Base-by-base conservation (phyloP, 305 asterid genomes). In the Fraxinus velutina region DNA sequence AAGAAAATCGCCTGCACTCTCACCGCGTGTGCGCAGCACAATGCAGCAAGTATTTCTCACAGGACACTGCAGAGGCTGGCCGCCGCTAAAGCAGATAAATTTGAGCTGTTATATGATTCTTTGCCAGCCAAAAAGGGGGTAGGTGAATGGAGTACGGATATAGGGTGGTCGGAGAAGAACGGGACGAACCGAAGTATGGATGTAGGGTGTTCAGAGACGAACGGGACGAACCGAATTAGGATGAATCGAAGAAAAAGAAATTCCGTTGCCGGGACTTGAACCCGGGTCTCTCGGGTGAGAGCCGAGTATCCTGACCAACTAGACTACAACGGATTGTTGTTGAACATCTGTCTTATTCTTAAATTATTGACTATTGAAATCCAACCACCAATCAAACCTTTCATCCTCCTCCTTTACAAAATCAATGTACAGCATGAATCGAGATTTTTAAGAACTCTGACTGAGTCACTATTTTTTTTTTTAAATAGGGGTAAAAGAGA, bases 281-380 rank as follows among this genome's bases (percentile, higher is more conserved):
- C 76, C 47, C 76, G 47, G 76, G 76, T 71, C 76, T 71, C 76
- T 71, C 76, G 27, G 47, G 47, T 71, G 44, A 71, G 76, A 71
- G 76, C 76, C 47, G 47, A 32, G 76, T 71, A 32, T 32, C 76
- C 76, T 32, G 0, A 71, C 76, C 76, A 71, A 71, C 76, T 71
- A 71, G 47, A 71, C 76, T 71, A 71, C 76, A 32, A 71, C 39
- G 39, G 37, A 70, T 68, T 29, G 39, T 13, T 68, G 22, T 1
- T 0, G 8, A 6, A 19, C 0, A 1, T 2, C 4, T 19, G 0
- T 19, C 12, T 0, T 6, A 19, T 52, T n/a, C 0, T n/a, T 0
- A 5, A 5, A 0, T 0, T 52, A 52, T n/a, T n/a, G 1, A 57
- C 3, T 1, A 0, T 17, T 6, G 24, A 17, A 10, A 6, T 57